Evolutionary conservation across 768 basidiomycete species (phyloP), one percentile per base, ranked within the genome.

Genomic region (Pleurotus platypus): DNA sequence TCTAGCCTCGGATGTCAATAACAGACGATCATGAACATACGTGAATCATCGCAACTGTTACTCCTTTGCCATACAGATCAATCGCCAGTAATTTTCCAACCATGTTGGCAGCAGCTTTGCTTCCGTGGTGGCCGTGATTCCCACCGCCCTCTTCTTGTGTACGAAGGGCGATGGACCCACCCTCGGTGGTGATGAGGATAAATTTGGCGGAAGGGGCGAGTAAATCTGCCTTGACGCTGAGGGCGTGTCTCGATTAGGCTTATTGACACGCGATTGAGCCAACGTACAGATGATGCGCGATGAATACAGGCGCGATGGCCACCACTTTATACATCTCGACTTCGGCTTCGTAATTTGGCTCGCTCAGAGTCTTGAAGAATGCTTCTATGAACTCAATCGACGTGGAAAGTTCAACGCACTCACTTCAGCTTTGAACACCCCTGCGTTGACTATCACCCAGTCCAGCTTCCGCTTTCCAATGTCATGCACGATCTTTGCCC

Each of bases 101-200:
- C 79, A 81, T 81, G 58, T 81, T 79, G 4, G 68, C 71, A 18
- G 78, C 78, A 1, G 73, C 76, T 64, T 81, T 81, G 56, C 70
- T 73, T 1, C 74, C 78, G 59, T 80, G 79, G 62, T 80, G 79
- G 15, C 75, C 78, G 57, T 74, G 79, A 63, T 78, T 80, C 11
- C 76, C 75, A 1, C 77, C 77, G 35, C 78, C 78, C 67, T 81
- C 78, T 40, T 69, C 70, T 59, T 66, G 63, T 0, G 77, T 78
- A 4, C 78, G 66, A 11, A 79, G 66, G 27, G 62, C 63, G 56
- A 78, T 73, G 2, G 77, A 77, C 0, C 77, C 79, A 5, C 73
- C 77, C 67, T 81, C 79, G 2, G 77, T 75, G 2, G 76, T 77
- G 20, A 80, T 68, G 3, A 79, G 65, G 27, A 78, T 63, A 56